Conservation (phyloP, 306 rosid genomes). For the Albizia julibrissin region DNA sequence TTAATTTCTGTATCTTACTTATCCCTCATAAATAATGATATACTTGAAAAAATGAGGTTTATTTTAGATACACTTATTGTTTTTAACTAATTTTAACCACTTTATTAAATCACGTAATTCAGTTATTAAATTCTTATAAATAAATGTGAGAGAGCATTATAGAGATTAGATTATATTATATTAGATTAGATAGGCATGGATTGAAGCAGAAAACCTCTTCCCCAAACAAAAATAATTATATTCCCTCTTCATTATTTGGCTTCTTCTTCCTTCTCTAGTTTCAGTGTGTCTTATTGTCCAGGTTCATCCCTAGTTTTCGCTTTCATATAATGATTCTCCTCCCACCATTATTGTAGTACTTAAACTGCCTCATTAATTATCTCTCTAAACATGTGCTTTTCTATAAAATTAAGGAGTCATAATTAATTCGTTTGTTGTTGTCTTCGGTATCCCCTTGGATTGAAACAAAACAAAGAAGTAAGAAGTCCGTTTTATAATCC, state of each 20-base stretch:
- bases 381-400: not conserved
- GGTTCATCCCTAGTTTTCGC: slow-evolving; percentile 45
- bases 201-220: slow-evolving; percentile 17
- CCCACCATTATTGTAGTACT: not conserved
- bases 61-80: too few species aligned
- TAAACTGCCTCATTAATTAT: too few species aligned
- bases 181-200: slow-evolving; percentile 50
- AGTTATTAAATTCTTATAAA: too few species aligned
- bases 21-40: too few species aligned
- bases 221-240: slow-evolving; percentile 41
- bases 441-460: not conserved
- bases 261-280: slow-evolving; percentile 30
- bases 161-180: slow-evolving; percentile 9
- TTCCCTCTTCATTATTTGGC: slow-evolving; percentile 62
- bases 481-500: slow-evolving; percentile 17
- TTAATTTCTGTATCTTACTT: too few species aligned
- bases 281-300: slow-evolving; percentile 67
- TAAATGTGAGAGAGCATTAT: too few species aligned
- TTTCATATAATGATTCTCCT: not conserved
- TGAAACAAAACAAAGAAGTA: not conserved
- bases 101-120: too few species aligned
- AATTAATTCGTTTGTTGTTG: not conserved
- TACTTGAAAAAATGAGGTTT: too few species aligned
- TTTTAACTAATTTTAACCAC: too few species aligned
- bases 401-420: not conserved